Evolutionary conservation across 495 filamentous ascomycete species (phyloP), one percentile per base, ranked within the genome.

Genomic region (Trypethelium eluteriae): DNA sequence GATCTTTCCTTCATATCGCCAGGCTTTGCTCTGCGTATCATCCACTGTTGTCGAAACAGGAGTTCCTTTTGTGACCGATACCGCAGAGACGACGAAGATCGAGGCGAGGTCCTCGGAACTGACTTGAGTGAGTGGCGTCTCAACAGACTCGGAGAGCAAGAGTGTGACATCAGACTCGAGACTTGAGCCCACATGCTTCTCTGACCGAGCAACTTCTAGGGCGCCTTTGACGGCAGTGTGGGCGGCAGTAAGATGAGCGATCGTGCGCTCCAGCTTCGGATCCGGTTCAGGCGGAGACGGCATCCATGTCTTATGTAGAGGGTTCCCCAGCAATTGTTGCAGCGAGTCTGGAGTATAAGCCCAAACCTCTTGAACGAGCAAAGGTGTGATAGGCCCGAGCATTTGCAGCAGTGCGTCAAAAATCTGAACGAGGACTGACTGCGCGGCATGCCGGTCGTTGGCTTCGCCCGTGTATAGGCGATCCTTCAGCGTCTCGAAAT

Each of bases 401-500:
- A 93, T 88, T 62, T 86, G 82, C 69, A 94, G 78, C 57, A 97
- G 81, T 64, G 89, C 83, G 2, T 79, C 73, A 59, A 89, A 86
- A 59, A 98, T 83, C 62, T 88, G 78, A 70, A 84, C 84, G 25
- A 96, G 73, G 9, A 92, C 89, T 11, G 83, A 86, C 70, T 90
- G 88, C 3, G 83, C 83, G 25, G 80, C 75, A 9, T 79, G 76
- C 32, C 86, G 74, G 62, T 81, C 82, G 63, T 81, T 79, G 50
- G 84, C 83, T 65, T 84, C 83, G 34, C 88, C 88, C 38, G 91
- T 91, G 79, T 98, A 98, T 3, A 96, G 77, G 38, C 89, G 81
- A 73, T 99, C 94, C 76, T 98, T 99, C 73, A 92, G 79, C 0
- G 88, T 84, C 74, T 98, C 94, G 63, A 98, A 85, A 77, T 98